A percentile compares a stretch with the other conserved stretches of the same genome.
These are phyloP conservation scores for Aspergillus puulaauensis DNA, from an alignment of 2,329 filamentous ascomycete species.

Conservation along the genomic window DNA sequence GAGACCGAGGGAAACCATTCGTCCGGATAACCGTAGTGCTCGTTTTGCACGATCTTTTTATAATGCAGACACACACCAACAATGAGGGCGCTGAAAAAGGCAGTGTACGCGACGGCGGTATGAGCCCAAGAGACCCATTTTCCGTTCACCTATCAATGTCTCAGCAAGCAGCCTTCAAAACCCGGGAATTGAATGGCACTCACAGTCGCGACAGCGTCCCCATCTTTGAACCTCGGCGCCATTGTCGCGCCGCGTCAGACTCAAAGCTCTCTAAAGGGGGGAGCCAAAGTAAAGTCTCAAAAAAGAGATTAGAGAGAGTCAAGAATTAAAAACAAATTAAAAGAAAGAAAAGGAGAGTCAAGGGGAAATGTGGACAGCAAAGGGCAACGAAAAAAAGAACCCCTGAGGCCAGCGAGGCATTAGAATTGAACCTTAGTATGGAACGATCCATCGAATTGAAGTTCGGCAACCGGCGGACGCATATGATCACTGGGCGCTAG, in stretches of 20 bases:
- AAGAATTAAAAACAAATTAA: slow-evolving; percentile 24
- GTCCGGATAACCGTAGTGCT: slow-evolving; percentile 89
- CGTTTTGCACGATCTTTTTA: slow-evolving; percentile 95
- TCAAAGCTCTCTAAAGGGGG: slow-evolving; percentile 11
- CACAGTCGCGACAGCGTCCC: slow-evolving; percentile 62
- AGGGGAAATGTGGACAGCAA: slow-evolving; percentile 16
- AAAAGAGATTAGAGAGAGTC: slow-evolving; percentile 23
- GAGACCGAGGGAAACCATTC: slow-evolving; percentile 98
- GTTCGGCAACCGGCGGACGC: slow-evolving; percentile 18
- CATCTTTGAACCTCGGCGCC: slow-evolving; percentile 63
- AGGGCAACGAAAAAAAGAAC: slow-evolving; percentile 20
- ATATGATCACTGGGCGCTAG: slow-evolving; percentile 15
- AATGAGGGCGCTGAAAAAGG: slow-evolving; percentile 82
- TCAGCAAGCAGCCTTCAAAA: slow-evolving; percentile 21
- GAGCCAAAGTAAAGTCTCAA: slow-evolving; percentile 18
- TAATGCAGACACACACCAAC: slow-evolving; percentile 84
- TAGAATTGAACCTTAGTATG: slow-evolving; percentile 16
- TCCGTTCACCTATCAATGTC: slow-evolving; percentile 64
- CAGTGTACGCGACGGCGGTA: slow-evolving; percentile 75
- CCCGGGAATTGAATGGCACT: slow-evolving; percentile 25
- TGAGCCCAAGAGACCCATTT: slow-evolving; percentile 90
- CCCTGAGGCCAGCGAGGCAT: slow-evolving; percentile 28
- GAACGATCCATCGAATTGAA: slow-evolving; percentile 11
- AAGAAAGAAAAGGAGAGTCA: slow-evolving; percentile 23
- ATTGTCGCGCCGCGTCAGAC: slow-evolving; percentile 42